Evolutionary conservation across 2,329 filamentous ascomycete genomes (phyloP).

Genomic region (Rhynchosporium secalis): DNA sequence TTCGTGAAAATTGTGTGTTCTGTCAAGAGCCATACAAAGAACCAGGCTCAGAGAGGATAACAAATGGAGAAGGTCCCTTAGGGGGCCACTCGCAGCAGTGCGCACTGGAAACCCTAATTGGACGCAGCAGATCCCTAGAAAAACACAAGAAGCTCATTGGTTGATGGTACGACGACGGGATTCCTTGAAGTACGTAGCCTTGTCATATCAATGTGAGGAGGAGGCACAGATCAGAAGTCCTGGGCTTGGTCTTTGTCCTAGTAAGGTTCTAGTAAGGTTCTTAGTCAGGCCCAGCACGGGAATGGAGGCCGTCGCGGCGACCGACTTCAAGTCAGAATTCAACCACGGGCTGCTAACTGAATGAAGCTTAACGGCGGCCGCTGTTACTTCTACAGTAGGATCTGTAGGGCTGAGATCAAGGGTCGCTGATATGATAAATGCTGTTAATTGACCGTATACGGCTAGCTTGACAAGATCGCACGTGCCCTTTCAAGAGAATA

Average conservation of each 20-base stretch:
- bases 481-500: slow-evolving; percentile 6
- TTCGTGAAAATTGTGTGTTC: neutral
- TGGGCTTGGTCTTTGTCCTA: neutral
- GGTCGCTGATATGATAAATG: neutral
- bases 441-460: slow-evolving; percentile 4
- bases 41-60: neutral
- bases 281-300: slow-evolving; percentile 14
- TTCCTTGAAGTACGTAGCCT: neutral
- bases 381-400: neutral
- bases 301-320: slow-evolving; percentile 1
- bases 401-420: slow-evolving; percentile 2
- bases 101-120: slow-evolving; percentile 7
- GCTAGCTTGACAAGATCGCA: neutral
- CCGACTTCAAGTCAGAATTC: slow-evolving; percentile 12
- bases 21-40: neutral
- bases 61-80: neutral
- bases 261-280: slow-evolving; percentile 1
- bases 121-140: neutral
- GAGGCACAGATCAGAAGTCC: slow-evolving; percentile 4
- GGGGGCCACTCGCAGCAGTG: neutral
- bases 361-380: slow-evolving; percentile 14
- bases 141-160: neutral
- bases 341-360: slow-evolving; percentile 1
- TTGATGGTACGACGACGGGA: slow-evolving; percentile 15
- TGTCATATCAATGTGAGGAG: neutral